Evolutionary conservation across 2,329 filamentous ascomycete species (phyloP).

Genomic region (Xylariaceae sp.): DNA sequence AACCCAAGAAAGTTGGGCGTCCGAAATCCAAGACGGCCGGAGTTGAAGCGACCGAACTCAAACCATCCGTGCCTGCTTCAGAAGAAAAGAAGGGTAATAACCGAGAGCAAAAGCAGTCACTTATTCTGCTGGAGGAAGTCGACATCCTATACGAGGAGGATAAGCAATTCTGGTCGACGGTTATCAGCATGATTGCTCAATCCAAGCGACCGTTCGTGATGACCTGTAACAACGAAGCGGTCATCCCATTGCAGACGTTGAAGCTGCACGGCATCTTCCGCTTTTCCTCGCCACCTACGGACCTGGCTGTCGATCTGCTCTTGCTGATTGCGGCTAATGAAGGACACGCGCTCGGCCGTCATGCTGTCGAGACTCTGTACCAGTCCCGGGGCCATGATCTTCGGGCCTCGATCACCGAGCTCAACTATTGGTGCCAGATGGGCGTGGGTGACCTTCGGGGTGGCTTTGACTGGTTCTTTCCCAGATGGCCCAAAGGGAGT

Average conservation of each 20-base stretch:
- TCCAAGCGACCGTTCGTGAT: constrained; percentile 91
- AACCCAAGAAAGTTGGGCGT: constrained; percentile 23
- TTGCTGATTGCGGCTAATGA: constrained; percentile 80
- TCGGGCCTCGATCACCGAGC: constrained; percentile 72
- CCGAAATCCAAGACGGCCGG: constrained; percentile 32
- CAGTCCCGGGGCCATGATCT: constrained; percentile 65
- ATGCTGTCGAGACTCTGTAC: constrained; percentile 66
- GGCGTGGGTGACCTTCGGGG: constrained; percentile 83
- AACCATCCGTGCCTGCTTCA: neutral
- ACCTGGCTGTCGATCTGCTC: constrained; percentile 72
- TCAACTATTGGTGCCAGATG: constrained; percentile 97
- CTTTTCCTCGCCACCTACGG: constrained; percentile 59
- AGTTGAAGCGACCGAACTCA: constrained; percentile 6
- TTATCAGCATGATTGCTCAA: constrained; percentile 69
- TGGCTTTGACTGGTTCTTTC: constrained; percentile 84
- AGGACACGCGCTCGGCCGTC: constrained; percentile 69
- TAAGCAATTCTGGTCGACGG: constrained; percentile 85
- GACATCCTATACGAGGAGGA: constrained; percentile 94
- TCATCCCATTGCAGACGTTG: constrained; percentile 70
- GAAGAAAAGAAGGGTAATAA: constrained; percentile 32
- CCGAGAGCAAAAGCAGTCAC: constrained; percentile 76
- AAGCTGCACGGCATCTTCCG: constrained; percentile 81
- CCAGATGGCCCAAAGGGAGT: constrained; percentile 66
- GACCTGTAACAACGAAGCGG: constrained; percentile 87
- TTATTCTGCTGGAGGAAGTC: constrained; percentile 90